Evolutionary conservation across 2,329 filamentous ascomycete species (phyloP).

Genomic region (Xylaria sp.): DNA sequence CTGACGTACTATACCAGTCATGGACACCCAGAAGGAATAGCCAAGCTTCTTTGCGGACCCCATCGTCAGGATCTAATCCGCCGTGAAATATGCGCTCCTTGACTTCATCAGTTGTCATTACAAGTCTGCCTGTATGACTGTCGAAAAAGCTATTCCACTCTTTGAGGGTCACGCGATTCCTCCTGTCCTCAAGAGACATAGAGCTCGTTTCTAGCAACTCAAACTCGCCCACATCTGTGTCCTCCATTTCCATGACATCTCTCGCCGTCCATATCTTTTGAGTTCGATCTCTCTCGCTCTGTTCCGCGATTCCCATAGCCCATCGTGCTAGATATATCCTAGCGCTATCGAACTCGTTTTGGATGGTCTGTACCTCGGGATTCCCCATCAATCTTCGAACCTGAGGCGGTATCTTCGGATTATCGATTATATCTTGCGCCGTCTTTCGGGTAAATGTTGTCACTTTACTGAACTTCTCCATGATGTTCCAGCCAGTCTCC

Average conservation of each 20-base stretch:
- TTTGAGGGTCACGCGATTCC: conserved; percentile 79
- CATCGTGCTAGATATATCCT: conserved; percentile 93
- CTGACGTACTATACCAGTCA: conserved; percentile 88
- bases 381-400: conserved; percentile 85
- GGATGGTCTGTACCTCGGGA: conserved; percentile 92
- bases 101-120: conserved; percentile 87
- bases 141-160: conserved; percentile 97
- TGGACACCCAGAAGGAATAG: conserved; percentile 91
- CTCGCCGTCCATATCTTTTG: conserved; percentile 92
- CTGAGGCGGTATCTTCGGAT: conserved; percentile 89
- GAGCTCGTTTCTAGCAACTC: conserved; percentile 85
- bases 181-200: conserved; percentile 78
- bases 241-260: conserved; percentile 92
- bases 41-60: conserved; percentile 96
- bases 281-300: conserved; percentile 87
- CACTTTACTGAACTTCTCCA: conserved; percentile 97
- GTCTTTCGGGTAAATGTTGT: conserved; percentile 94
- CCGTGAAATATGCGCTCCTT: conserved; percentile 98
- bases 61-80: conserved; percentile 86
- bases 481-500: conserved; percentile 93
- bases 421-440: conserved; percentile 90
- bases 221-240: conserved; percentile 95
- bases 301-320: conserved; percentile 99
- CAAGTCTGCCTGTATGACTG: conserved; percentile 74
- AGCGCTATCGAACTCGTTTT: conserved; percentile 97